Conservation (phyloP, 768 basidiomycete genomes). For the Lentinula raphanica region DNA sequence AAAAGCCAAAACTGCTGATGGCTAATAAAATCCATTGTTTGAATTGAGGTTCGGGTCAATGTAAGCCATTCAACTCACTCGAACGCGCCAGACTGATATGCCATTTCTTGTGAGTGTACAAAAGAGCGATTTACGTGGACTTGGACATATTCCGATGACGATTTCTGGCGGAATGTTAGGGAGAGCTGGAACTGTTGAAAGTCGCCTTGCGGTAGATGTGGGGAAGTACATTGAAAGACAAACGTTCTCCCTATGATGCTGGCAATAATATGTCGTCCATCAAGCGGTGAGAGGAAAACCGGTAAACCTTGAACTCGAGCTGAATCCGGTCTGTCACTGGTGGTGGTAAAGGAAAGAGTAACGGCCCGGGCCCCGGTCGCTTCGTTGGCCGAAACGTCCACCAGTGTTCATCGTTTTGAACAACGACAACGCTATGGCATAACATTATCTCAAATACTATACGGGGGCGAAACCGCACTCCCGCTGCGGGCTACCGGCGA, state of each 20-base stretch:
- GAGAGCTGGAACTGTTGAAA: conserved; percentile 65
- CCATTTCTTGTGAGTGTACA: conserved; percentile 66
- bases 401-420: background rate
- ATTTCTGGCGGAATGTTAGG: conserved; percentile 56
- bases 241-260: background rate
- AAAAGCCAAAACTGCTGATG: conserved; percentile 64
- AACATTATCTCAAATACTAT: no score
- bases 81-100: conserved; percentile 77
- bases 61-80: no score
- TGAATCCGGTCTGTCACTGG: background rate
- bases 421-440: no score
- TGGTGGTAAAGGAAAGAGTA: background rate
- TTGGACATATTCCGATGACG: conserved; percentile 54
- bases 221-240: conserved; percentile 73
- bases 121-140: conserved; percentile 74
- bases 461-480: no score
- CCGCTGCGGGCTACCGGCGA: no score
- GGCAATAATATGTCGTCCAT: background rate
- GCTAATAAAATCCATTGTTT: conserved; percentile 35
- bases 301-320: background rate
- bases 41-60: background rate
- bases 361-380: background rate
- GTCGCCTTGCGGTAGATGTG: conserved; percentile 69
- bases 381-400: background rate
- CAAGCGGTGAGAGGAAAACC: background rate